Base-by-base conservation (phyloP, 768 basidiomycete species). In the Artomyces pyxidatus region DNA sequence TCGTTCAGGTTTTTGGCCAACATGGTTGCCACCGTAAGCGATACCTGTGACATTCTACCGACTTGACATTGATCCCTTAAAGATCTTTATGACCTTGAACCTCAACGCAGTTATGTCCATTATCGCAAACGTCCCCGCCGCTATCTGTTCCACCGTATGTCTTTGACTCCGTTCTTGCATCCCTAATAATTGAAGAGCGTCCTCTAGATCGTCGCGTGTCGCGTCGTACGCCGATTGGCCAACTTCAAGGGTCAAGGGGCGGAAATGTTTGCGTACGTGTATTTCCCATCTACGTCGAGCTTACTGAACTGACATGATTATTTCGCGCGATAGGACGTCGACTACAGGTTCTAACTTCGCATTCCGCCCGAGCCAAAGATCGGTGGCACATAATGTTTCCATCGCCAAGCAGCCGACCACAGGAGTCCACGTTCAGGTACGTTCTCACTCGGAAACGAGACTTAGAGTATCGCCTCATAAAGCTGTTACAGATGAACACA, bases 41-140 rank as follows among this genome's bases (percentile, higher is more conserved):
- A n/a, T n/a, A n/a, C n/a, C 19, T 19, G 10, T 14, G 27, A 14
- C 29, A 21, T 8, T 2, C n/a, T n/a, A n/a, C 17, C 12, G 17
- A 23, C 17, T n/a, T 32, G 32, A 21, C 5, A 6, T 30, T 40
- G 12, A 42, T 37, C 6, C 17, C 30, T 71, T 73, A 17, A 73
- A 77, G n/a, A 64, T 79, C 1, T 84, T 85, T 67, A 84, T 85
- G 81, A 59, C 80, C 23, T 45, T 83, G 35, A 70, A 81, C 57
- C 64, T 85, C 35, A 86, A 85, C 59, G 66, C 76, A 12, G 74
- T 84, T 53, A 83, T 85, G 83, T 75, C 69, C 30, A 66, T 83
- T 42, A 72, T 82, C 28, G 81, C 81, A 65, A 82, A 81, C 52
- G 78, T 82, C 14, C 81, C 81, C 38, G 80, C 81, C 22, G 79